Percentiles rank a stretch among this genome's conserved stretches.
phyloP scores from a whole-genome alignment of 2,329 filamentous ascomycete genomes.

The Bipolaris oryzae region DNA sequence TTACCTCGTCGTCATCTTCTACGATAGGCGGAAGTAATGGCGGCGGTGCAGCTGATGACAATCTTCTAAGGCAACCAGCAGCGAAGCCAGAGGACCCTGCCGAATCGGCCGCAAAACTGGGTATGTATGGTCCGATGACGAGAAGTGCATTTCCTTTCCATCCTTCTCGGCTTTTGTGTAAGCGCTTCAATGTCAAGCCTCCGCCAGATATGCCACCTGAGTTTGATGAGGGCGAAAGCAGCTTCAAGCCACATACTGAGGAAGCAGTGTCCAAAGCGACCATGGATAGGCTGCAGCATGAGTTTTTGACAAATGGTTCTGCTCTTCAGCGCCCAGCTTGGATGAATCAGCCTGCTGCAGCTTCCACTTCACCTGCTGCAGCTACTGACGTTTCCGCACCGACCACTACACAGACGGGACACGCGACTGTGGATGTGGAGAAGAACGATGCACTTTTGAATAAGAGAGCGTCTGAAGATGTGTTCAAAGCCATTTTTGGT shows the following conservation, averaged over 20 bases:
- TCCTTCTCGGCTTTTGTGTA: constrained; percentile 86
- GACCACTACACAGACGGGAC: constrained; percentile 9
- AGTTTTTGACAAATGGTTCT: constrained; percentile 36
- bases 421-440: constrained; percentile 67
- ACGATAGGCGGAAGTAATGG: constrained; percentile 29
- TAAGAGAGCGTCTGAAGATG: constrained; percentile 74
- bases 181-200: constrained; percentile 86
- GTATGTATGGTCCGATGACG: constrained; percentile 93
- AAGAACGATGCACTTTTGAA: constrained; percentile 80
- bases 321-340: constrained; percentile 38
- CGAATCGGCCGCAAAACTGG: constrained; percentile 82
- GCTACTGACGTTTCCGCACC: not conserved
- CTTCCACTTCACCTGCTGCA: not conserved
- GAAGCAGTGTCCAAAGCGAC: constrained; percentile 61
- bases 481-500: constrained; percentile 93
- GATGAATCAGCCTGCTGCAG: constrained; percentile 25
- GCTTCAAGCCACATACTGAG: constrained; percentile 34
- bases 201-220: constrained; percentile 68
- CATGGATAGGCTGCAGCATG: constrained; percentile 51
- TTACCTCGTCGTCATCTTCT: constrained; percentile 66
- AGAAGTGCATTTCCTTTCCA: constrained; percentile 73
- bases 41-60: constrained; percentile 36
- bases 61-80: constrained; percentile 55
- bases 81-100: constrained; percentile 74
- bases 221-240: constrained; percentile 44